phyloP scores from a whole-genome alignment of 2,329 filamentous ascomycete species.

The Curvularia sp. region DNA sequence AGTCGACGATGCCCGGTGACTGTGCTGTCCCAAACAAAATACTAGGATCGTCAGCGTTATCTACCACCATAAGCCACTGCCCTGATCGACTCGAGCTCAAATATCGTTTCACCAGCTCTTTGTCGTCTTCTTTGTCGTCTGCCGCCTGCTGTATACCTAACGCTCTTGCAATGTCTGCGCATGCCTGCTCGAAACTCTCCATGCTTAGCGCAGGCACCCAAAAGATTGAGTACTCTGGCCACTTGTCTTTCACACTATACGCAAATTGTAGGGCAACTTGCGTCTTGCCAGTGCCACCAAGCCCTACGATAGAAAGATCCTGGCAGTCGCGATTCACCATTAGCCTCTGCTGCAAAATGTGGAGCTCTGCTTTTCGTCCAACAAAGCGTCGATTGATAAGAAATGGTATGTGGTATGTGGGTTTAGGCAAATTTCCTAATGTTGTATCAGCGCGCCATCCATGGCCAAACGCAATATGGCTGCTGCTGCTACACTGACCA shows the following conservation, averaged over 20 bases:
- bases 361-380: neutral
- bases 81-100: constrained; percentile 28
- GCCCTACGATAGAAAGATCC: neutral
- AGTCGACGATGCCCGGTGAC: constrained; percentile 18
- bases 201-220: neutral
- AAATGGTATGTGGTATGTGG: neutral
- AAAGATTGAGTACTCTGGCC: neutral
- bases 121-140: constrained; percentile 25
- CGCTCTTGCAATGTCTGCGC: neutral
- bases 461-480: neutral
- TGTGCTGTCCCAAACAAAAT: constrained; percentile 17
- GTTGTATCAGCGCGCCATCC: neutral
- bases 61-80: constrained; percentile 20
- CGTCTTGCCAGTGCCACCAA: neutral
- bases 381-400: neutral
- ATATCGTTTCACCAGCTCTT: constrained; percentile 30
- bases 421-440: neutral
- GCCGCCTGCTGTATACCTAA: constrained; percentile 21
- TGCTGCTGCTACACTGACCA: neutral
- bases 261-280: constrained; percentile 38
- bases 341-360: neutral
- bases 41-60: constrained; percentile 19
- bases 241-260: neutral
- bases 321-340: neutral
- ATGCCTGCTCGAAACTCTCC: neutral